A percentile compares a stretch with the other conserved stretches of the same genome.
These are phyloP conservation scores for Calonectria ilicicola DNA, from an alignment of 2,329 filamentous ascomycete genomes.

Conservation along the genomic window DNA sequence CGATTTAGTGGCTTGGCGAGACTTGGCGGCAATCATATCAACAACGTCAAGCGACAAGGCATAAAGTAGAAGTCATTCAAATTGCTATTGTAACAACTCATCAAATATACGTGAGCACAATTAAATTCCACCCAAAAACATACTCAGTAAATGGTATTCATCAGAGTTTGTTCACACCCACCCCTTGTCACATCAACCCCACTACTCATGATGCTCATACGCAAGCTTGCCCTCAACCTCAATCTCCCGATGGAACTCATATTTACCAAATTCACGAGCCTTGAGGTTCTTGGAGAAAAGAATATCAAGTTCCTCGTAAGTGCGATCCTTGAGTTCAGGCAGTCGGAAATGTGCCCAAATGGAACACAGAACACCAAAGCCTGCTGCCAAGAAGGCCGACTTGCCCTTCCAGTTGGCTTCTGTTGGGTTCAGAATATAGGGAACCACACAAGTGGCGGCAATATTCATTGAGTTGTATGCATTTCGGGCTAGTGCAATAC, in stretches of 20 bases:
- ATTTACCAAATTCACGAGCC: background rate
- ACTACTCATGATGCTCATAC: background rate
- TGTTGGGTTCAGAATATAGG: conserved; percentile 45
- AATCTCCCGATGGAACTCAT: background rate
- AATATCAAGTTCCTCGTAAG: conserved; percentile 46
- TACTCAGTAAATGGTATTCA: background rate
- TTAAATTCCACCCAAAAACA: background rate
- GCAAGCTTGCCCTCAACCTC: background rate
- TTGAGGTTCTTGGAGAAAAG: conserved; percentile 36
- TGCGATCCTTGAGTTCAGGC: conserved; percentile 46
- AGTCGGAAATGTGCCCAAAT: conserved; percentile 47
- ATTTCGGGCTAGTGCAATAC: conserved; percentile 52
- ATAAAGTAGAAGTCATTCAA: background rate
- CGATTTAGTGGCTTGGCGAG: conserved; percentile 1
- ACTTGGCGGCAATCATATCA: background rate
- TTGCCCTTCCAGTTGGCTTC: conserved; percentile 47
- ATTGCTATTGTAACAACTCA: background rate
- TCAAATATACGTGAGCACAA: background rate
- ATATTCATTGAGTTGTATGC: conserved; percentile 39
- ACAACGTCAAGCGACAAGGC: background rate
- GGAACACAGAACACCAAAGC: conserved; percentile 35
- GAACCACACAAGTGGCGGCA: conserved; percentile 43
- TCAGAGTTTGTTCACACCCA: background rate
- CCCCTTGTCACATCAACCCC: background rate
- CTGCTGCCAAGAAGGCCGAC: conserved; percentile 44